A percentile compares a stretch with the other conserved stretches of the same genome.
phyloP scores from a whole-genome alignment of 2,329 filamentous ascomycete species.

The Fusarium annulatum region DNA sequence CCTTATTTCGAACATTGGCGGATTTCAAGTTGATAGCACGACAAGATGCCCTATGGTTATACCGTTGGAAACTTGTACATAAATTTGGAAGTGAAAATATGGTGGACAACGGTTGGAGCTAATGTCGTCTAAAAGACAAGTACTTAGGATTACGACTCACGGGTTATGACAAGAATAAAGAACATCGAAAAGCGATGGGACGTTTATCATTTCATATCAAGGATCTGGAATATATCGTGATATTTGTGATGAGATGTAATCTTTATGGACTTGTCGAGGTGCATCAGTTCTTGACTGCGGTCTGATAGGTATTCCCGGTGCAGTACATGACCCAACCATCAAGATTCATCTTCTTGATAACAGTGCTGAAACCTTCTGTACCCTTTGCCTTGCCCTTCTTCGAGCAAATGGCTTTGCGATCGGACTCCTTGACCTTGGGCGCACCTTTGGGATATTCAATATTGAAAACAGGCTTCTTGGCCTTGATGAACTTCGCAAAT shows the following conservation, averaged over 20 bases:
- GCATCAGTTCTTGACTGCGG: slow-evolving; percentile 30
- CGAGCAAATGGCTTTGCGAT: slow-evolving; percentile 58
- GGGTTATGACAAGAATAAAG: slow-evolving; percentile 8
- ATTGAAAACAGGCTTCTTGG: slow-evolving; percentile 76
- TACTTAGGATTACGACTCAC: slow-evolving; percentile 1
- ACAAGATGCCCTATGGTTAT: not conserved
- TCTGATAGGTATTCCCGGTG: slow-evolving; percentile 48
- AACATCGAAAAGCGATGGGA: not conserved
- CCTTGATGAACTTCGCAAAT: slow-evolving; percentile 67
- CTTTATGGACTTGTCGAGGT: not conserved
- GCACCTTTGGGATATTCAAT: slow-evolving; percentile 74
- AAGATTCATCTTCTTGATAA: slow-evolving; percentile 73
- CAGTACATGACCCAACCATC: slow-evolving; percentile 73
- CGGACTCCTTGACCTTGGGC: slow-evolving; percentile 48
- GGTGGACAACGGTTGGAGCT: not conserved
- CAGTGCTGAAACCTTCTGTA: slow-evolving; percentile 67
- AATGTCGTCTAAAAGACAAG: not conserved
- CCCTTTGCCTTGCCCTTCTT: slow-evolving; percentile 51
- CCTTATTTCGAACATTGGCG: slow-evolving; percentile 18
- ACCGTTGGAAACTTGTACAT: not conserved
- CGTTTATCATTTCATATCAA: not conserved
- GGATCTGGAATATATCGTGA: not conserved
- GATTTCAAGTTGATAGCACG: not conserved
- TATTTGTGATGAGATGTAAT: not conserved
- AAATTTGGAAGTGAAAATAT: not conserved